Conservation (phyloP, 2,329 filamentous ascomycete genomes). For the Botrytis fabae region DNA sequence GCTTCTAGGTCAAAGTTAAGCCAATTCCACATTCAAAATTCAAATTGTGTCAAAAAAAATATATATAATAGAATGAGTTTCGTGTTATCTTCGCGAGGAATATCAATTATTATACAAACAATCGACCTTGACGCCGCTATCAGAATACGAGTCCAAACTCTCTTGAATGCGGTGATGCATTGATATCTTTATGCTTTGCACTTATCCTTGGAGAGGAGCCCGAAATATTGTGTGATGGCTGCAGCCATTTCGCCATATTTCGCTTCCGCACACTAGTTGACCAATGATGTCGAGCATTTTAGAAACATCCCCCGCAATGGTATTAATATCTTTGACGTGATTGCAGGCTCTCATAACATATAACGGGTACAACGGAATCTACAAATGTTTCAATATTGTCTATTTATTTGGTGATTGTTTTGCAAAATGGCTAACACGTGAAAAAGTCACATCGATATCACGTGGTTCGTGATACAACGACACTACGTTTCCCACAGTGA, state of each 20-base stretch:
- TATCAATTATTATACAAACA: not conserved
- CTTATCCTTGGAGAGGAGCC: not conserved
- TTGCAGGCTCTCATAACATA: slow-evolving; percentile 12
- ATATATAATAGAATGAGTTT: not conserved
- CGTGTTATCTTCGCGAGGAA: not conserved
- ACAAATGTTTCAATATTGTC: not conserved
- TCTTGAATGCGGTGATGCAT: not conserved
- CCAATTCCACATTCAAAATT: slow-evolving; percentile 19
- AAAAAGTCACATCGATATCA: not conserved
- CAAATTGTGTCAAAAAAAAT: not conserved
- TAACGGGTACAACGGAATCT: not conserved
- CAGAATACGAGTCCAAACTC: not conserved
- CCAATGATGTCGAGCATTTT: not conserved
- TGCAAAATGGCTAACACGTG: not conserved
- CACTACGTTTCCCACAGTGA: not conserved
- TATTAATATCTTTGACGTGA: not conserved
- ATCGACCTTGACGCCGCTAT: not conserved
- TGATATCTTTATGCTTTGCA: not conserved
- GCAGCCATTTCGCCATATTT: slow-evolving; percentile 17
- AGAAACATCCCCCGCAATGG: not conserved
- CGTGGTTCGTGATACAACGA: not conserved
- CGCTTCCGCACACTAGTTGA: not conserved
- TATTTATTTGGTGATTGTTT: not conserved
- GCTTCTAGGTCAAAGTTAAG: slow-evolving; percentile 12
- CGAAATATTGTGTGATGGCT: slow-evolving; percentile 18